These are phyloP conservation scores for Fusarium kyushuense DNA, from an alignment of 2,329 filamentous ascomycete species.

Conservation along the genomic window DNA sequence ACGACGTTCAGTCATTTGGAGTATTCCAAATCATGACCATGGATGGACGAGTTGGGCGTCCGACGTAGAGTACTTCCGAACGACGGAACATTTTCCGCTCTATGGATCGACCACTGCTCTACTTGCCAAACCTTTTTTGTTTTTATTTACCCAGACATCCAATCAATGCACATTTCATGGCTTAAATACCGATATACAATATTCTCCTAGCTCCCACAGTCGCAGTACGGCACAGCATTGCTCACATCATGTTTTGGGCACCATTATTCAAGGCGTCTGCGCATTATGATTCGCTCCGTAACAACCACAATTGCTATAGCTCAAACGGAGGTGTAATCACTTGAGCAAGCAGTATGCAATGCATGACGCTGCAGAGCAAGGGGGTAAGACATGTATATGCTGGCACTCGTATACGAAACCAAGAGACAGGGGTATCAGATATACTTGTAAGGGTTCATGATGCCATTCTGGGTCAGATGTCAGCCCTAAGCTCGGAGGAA, in stretches of 20 bases:
- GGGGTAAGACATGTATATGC: constrained; percentile 26
- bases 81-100: constrained; percentile 7
- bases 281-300: constrained; percentile 6
- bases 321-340: constrained; percentile 14
- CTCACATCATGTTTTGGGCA: constrained; percentile 2
- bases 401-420: constrained; percentile 29
- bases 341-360: constrained; percentile 19
- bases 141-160: constrained; percentile 9
- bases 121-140: not conserved
- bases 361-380: constrained; percentile 10
- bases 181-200: not conserved
- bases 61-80: not conserved
- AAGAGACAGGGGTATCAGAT: constrained; percentile 61
- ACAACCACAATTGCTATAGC: constrained; percentile 1
- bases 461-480: constrained; percentile 77
- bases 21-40: not conserved
- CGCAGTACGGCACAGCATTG: not conserved
- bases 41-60: not conserved
- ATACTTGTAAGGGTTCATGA: constrained; percentile 99
- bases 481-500: constrained; percentile 40
- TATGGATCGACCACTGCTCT: constrained; percentile 4
- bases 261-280: constrained; percentile 8
- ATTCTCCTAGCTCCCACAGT: constrained; percentile 1
- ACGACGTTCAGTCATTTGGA: not conserved
- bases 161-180: constrained; percentile 1